Evolutionary conservation across 1,284 basidiomycete genomes (phyloP).

Genomic region (Irpex rosettiformis): DNA sequence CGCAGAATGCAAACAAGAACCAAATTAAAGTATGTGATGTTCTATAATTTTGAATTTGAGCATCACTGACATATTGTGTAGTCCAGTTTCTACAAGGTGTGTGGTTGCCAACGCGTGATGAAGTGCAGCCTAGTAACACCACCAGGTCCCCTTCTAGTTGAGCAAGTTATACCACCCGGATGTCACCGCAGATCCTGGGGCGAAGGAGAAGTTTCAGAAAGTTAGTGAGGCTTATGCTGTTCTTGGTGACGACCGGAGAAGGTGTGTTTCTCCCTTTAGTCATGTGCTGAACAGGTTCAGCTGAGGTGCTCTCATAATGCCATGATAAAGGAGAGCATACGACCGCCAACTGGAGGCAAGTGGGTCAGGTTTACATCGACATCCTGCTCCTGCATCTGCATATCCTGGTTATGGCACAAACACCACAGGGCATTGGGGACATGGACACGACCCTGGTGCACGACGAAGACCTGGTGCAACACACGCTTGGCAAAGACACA

Average conservation of each 20-base stretch:
- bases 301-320: not conserved
- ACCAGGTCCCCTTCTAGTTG: slow-evolving; percentile 30
- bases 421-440: slow-evolving; percentile 13
- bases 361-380: slow-evolving; percentile 5
- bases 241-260: slow-evolving; percentile 43
- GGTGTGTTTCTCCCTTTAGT: slow-evolving; percentile 30
- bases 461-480: slow-evolving; percentile 26
- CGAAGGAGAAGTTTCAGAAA: slow-evolving; percentile 41
- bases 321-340: slow-evolving; percentile 32
- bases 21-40: slow-evolving; percentile 42
- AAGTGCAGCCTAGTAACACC: not conserved
- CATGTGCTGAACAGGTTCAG: not conserved
- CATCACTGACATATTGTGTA: slow-evolving; percentile 15
- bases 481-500: slow-evolving; percentile 35
- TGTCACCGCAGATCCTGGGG: slow-evolving; percentile 35
- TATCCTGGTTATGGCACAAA: not conserved
- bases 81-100: slow-evolving; percentile 47
- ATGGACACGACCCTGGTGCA: slow-evolving; percentile 6
- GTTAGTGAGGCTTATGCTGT: slow-evolving; percentile 48
- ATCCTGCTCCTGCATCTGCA: not conserved
- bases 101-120: slow-evolving; percentile 4
- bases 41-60: not conserved
- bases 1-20: slow-evolving; percentile 37
- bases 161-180: slow-evolving; percentile 51
- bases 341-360: slow-evolving; percentile 22